Evolutionary conservation across 371 early-diverging fungal genomes (phyloP), one percentile per base, ranked within the genome.

Genomic region (Rhizopus arrhizus): DNA sequence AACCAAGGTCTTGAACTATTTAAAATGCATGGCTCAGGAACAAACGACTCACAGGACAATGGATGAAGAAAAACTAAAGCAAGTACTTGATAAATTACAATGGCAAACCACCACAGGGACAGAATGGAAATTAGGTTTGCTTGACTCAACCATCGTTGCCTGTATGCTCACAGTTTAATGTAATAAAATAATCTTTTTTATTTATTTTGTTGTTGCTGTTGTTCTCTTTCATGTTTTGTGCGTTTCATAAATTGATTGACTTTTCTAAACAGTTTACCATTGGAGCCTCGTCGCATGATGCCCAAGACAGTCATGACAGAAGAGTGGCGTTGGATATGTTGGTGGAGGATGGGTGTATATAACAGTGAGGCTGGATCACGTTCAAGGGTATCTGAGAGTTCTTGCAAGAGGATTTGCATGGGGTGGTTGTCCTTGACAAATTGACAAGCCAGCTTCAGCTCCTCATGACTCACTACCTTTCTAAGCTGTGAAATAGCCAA

Each of bases 191-290:
- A 22, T 3, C 7, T 7, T 45, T 2, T 45, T 2, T 22, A 45
- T 45, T 7, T 7, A 45, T 45, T 7, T 15, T 12, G 11, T 16
- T 2, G 9, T n/a, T 45, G 11, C 16, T 45, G n/a, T 45, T 45
- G 11, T 45, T n/a, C n/a, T 8, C n/a, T 45, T 11, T 16, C 7
- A 15, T 45, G 46, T 31, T 64, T 64, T 35, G 64, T 41, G 38
- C 64, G 59, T 49, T 49, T 46, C 32, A 64, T 49, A 29, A 65
- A 56, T 5, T 51, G 40, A 38, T 56, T 65, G 41, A 59, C 51
- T 12, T 45, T 65, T 65, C 57, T 59, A 28, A 59, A 46, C 22
- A 33, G 53, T 41, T 34, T 55, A 29, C 40, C 36, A 7, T 43
- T 58, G 4, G 28, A 16, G 11, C 32, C 45, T 8, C 38, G 29